Base-by-base conservation (phyloP, 345 rosid genomes). In the Arabis hirsuta region DNA sequence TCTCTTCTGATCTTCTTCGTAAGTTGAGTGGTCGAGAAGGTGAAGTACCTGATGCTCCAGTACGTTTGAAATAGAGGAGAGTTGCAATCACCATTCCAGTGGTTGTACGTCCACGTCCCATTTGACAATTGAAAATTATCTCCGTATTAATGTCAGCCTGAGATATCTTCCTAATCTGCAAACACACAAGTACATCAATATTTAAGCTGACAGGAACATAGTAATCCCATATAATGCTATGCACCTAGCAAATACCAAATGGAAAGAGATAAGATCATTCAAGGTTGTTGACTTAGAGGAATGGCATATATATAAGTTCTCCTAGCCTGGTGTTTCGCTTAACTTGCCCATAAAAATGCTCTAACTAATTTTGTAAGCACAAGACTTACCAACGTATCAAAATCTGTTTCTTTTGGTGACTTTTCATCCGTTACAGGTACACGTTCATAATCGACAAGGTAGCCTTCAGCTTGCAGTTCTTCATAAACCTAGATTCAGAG, bases 1-100 rank as follows among this genome's bases (percentile, higher is more conserved):
- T 59, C 31, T 59, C 62, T 42, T 74, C 69, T 53, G 45, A 59
- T 27, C 46, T 47, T 65, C 46, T 22, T 52, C 4, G 9, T 50
- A 22, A 54, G 41, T 53, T 55, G 50, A 72, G 48, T 22, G 32
- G 57, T 69, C 65, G 48, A 77, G 80, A 58, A 44, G 71, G 12
- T 65, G 69, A 60, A 19, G 50, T 89, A 89, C 99, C 99, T 72
- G 89, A 88, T 72, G 92, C 90, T 77, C 96, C 97, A 16, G 87
- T 89, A 27, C 89, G 86, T 73, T 95, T 89, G 81, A 95, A 89
- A 81, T 91, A 91, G 74, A 89, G 81, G 80, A 95, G 82, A 48
- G 96, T 95, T 5, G 97, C 96, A 79, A 95, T 89, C 76, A 95
- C 99, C 99, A 95, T 95, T 76, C 99, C 99, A 56, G 97, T 91